phyloP scores from a whole-genome alignment of 1,139 yeast species.

The Diutina rugosa region DNA sequence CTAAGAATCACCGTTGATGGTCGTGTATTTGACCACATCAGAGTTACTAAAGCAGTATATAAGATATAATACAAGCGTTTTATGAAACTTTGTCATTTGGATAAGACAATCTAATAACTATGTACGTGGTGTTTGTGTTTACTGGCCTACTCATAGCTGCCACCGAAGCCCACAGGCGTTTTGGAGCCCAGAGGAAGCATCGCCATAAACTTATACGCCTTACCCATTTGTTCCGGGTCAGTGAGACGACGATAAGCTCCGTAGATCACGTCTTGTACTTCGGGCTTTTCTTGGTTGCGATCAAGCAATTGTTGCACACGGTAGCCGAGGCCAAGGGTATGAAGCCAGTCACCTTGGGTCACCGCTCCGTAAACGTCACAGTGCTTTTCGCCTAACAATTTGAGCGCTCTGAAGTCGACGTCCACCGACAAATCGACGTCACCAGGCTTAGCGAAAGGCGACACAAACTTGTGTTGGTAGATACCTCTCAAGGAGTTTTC shows the following conservation, averaged over 20 bases:
- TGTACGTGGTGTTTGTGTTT: neutral
- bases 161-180: slow-evolving; percentile 22
- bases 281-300: slow-evolving; percentile 23
- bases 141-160: neutral
- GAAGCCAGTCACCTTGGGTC: slow-evolving; percentile 74
- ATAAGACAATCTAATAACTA: no score
- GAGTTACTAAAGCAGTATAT: no score
- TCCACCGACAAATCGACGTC: slow-evolving; percentile 74
- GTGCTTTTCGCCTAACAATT: slow-evolving; percentile 10
- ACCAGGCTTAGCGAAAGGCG: slow-evolving; percentile 70
- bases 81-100: no score
- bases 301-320: slow-evolving; percentile 26
- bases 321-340: slow-evolving; percentile 63
- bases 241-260: slow-evolving; percentile 54
- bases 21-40: no score
- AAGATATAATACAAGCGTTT: no score
- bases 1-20: no score
- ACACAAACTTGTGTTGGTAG: slow-evolving; percentile 57
- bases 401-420: slow-evolving; percentile 61
- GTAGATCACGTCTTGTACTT: slow-evolving; percentile 17
- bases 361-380: slow-evolving; percentile 41
- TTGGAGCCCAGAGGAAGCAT: slow-evolving; percentile 36
- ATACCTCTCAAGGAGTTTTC: slow-evolving; percentile 65
- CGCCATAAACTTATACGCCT: slow-evolving; percentile 60
- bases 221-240: slow-evolving; percentile 61